A percentile compares a stretch with the other conserved stretches of the same genome.
phyloP scores from a whole-genome alignment of 1,284 basidiomycete genomes.

The Phylloporus gajari region DNA sequence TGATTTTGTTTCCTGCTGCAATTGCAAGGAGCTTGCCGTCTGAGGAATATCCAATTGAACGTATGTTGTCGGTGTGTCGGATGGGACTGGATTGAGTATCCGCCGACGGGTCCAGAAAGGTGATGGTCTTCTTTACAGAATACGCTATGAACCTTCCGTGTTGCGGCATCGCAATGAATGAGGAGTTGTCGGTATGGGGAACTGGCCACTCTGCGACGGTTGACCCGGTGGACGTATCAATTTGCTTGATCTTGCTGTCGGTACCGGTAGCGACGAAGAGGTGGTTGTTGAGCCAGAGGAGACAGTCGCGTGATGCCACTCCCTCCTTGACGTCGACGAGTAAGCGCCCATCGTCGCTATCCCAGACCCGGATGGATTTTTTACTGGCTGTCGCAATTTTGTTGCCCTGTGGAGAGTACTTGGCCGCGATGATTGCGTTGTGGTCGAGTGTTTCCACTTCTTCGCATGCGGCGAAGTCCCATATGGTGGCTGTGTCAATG shows the following conservation, averaged over 20 bases:
- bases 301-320: neutral
- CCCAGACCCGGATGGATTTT: neutral
- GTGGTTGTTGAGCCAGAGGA: slow-evolving; percentile 3
- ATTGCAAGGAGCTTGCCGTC: neutral
- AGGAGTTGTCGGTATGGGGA: neutral
- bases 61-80: neutral
- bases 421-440: neutral
- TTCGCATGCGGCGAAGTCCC: no score
- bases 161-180: slow-evolving; percentile 1
- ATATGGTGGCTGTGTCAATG: no score
- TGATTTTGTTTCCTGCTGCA: neutral
- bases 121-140: neutral
- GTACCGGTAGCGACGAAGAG: slow-evolving; percentile 6
- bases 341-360: neutral
- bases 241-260: neutral
- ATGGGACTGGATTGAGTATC: neutral
- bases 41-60: neutral
- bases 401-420: slow-evolving; percentile 15
- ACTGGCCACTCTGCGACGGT: slow-evolving; percentile 5
- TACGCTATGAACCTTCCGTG: slow-evolving; percentile 2
- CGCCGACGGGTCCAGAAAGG: neutral
- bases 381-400: slow-evolving; percentile 8
- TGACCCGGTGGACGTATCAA: neutral
- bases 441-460: no score
- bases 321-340: neutral